Evolutionary conservation across 352 stramenopile genomes (phyloP), one percentile per base, ranked within the genome.

Genomic region (Pythium coloratum): DNA sequence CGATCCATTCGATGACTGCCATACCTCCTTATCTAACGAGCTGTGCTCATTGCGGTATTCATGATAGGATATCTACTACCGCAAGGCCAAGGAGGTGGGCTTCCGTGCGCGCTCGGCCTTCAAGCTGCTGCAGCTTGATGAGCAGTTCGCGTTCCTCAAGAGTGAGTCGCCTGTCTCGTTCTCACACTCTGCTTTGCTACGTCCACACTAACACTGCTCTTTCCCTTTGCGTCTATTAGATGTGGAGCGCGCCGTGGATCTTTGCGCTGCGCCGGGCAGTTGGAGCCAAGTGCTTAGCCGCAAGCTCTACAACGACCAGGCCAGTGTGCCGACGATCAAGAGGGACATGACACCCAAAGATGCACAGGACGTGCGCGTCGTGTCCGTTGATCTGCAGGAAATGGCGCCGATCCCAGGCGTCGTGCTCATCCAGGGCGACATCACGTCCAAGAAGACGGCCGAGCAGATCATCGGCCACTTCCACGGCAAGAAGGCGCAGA

Each of bases 51-150:
- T 30, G 33, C 55, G 33, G 28, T 8, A 0, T 47, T 9, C 33
- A 12, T 59, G 36, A 32, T 63, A 94, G 86, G 86, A 95, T 55
- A 92, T 95, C 59, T 95, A 93, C 73, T 98, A 98, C 76, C 82
- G 94, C 66, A 82, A 84, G 46, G 96, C 94, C 36, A 98, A 98
- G 74, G 96, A 99, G 73, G 88, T 97, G 6, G 97, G 97, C 12
- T 99, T 99, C 76, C 83, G 98, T 60, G 98, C 98, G 14, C 88
- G 98, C 57, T 99, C 94, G 33, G 98, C 98, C 2, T 99, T 99
- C 84, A 99, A 99, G 71, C 78, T 99, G 38, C 78, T 99, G 47
- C 97, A 99, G 73, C 76, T 99, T 16, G 97, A 99, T 77, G 97
- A 99, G 61, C 92, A 99, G 73, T 99, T 99, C 76, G 80, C 96